Percentiles rank a stretch among this genome's conserved stretches.
phyloP scores from a whole-genome alignment of 225 moss, liverwort and hornwort genomes.

The Anthoceros angustus region DNA sequence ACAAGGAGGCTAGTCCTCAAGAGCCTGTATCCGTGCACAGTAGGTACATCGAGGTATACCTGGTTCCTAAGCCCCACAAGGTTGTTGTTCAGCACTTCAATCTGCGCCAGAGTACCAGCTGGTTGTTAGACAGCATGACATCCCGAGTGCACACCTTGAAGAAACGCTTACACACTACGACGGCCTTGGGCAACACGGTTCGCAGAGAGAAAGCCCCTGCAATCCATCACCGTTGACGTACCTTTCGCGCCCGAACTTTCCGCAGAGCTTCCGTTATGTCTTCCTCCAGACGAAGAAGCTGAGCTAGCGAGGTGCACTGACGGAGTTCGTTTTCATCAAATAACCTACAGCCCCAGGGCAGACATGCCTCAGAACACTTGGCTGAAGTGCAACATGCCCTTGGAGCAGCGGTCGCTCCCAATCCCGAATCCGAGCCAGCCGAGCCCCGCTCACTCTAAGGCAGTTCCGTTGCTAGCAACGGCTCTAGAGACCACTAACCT shows the following conservation, averaged over 20 bases:
- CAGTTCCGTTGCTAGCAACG: not conserved
- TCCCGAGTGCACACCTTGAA: too few species aligned
- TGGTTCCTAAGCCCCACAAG: not conserved
- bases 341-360: not conserved
- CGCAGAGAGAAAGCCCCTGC: not conserved
- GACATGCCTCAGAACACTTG: too few species aligned
- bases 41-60: not conserved
- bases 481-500: not conserved
- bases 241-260: not conserved
- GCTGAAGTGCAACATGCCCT: too few species aligned
- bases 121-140: too few species aligned
- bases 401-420: too few species aligned
- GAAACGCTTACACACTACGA: not conserved
- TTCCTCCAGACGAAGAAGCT: not conserved
- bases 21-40: too few species aligned
- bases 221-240: not conserved
- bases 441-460: too few species aligned
- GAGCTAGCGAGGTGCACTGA: not conserved
- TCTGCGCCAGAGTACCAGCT: not conserved
- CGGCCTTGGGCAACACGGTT: not conserved
- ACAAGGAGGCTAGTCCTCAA: not conserved
- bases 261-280: not conserved
- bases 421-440: too few species aligned
- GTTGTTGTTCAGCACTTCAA: not conserved
- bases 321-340: conserved; percentile 1